Conservation (phyloP, 176 grass and related monocot genomes). For the Cenchrus fungigraminus region DNA sequence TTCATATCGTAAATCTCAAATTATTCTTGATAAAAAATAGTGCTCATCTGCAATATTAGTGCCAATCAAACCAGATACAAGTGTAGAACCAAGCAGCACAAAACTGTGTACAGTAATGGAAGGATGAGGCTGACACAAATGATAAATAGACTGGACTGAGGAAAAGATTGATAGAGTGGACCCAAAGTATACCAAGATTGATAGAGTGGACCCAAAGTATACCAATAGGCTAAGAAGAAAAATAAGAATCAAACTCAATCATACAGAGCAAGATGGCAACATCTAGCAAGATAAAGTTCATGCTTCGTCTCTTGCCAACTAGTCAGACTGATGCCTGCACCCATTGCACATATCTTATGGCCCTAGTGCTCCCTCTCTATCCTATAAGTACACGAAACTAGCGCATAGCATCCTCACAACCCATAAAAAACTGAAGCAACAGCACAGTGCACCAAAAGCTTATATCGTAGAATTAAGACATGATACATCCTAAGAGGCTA, state of each 20-base stretch:
- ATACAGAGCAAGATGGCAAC: slow-evolving; percentile 36
- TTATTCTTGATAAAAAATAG: not conserved
- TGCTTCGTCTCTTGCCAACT: slow-evolving; percentile 34
- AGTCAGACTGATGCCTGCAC: slow-evolving; percentile 40
- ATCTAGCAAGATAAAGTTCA: slow-evolving; percentile 17
- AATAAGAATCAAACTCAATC: slow-evolving; percentile 40
- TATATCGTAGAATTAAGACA: slow-evolving; percentile 32
- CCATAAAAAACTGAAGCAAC: slow-evolving; percentile 28
- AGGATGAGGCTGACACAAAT: slow-evolving; percentile 36
- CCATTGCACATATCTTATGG: slow-evolving; percentile 6
- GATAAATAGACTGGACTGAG: slow-evolving; percentile 26
- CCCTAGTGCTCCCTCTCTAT: slow-evolving; percentile 22
- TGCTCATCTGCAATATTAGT: not conserved
- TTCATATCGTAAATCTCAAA: slow-evolving; percentile 7
- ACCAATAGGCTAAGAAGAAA: slow-evolving; percentile 38
- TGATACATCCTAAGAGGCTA: slow-evolving; percentile 50
- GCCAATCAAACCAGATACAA: slow-evolving; percentile 27
- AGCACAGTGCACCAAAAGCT: slow-evolving; percentile 30
- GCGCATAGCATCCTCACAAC: slow-evolving; percentile 35
- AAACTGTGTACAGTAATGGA: slow-evolving; percentile 34
- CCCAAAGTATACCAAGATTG: slow-evolving; percentile 36
- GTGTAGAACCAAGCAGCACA: slow-evolving; percentile 41
- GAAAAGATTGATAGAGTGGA: slow-evolving; percentile 36
- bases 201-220: slow-evolving; percentile 42
- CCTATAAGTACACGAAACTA: slow-evolving; percentile 45